Percentiles rank a stretch among this genome's conserved stretches.
These are phyloP conservation scores for Nicotiana knightiana DNA, from an alignment of 257 asterid genomes.

Conservation along the genomic window DNA sequence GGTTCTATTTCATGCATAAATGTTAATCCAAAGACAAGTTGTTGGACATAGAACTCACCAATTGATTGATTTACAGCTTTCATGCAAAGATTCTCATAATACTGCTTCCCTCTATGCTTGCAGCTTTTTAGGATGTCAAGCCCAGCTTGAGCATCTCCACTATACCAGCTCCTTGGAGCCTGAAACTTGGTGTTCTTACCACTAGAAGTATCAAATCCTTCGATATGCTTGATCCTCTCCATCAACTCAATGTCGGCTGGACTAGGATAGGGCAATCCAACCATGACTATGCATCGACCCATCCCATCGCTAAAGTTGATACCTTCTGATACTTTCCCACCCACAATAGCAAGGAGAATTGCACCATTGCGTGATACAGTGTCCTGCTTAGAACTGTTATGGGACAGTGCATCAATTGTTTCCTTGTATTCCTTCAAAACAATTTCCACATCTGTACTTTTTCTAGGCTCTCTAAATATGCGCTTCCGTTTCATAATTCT, in stretches of 20 bases:
- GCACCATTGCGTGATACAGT: slow-evolving; percentile 60
- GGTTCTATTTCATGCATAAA: neutral
- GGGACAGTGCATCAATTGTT: slow-evolving; percentile 44
- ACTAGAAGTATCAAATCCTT: slow-evolving; percentile 41
- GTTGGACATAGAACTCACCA: slow-evolving; percentile 42
- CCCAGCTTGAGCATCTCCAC: slow-evolving; percentile 52
- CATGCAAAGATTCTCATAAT: slow-evolving; percentile 97
- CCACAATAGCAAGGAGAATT: slow-evolving; percentile 86
- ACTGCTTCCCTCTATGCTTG: slow-evolving; percentile 79
- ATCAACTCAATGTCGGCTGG: slow-evolving; percentile 89
- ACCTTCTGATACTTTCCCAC: slow-evolving; percentile 98
- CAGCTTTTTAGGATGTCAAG: slow-evolving; percentile 67
- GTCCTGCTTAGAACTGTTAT: slow-evolving; percentile 9
- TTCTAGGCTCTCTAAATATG: slow-evolving; percentile 87
- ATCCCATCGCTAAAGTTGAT: slow-evolving; percentile 90
- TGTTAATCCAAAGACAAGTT: neutral
- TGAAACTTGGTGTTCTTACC: slow-evolving; percentile 17
- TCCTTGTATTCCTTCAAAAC: slow-evolving; percentile 71
- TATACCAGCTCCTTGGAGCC: slow-evolving; percentile 28
- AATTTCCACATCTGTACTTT: slow-evolving; percentile 67
- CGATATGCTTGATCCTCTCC: slow-evolving; percentile 91
- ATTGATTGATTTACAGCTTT: slow-evolving; percentile 95
- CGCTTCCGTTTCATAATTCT: slow-evolving; percentile 70
- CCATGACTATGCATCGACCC: slow-evolving; percentile 95
- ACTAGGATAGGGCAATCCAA: slow-evolving; percentile 91